Conservation (phyloP, 495 filamentous ascomycete species). For the Daldinia vernicosa region DNA sequence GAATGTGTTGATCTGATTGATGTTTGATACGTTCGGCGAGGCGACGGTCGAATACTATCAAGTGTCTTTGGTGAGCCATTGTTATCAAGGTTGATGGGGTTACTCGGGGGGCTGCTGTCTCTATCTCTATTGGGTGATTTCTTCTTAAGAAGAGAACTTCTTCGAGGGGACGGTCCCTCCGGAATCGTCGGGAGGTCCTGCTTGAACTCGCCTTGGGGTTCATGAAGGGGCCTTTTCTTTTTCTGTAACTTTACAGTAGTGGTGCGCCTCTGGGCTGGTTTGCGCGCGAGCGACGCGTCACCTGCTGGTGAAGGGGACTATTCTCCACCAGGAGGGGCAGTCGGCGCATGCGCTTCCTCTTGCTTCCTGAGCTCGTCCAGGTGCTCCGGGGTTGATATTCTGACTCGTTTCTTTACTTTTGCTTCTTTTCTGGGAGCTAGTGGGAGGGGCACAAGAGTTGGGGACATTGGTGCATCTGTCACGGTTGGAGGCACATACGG, state of each 20-base stretch:
- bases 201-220: constrained; percentile 19
- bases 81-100: constrained; percentile 12
- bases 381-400: constrained; percentile 46
- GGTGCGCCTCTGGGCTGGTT: constrained; percentile 33
- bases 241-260: constrained; percentile 58
- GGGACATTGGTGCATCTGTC: constrained; percentile 22
- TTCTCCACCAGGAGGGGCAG: constrained; percentile 13
- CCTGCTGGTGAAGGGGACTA: constrained; percentile 29
- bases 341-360: constrained; percentile 42
- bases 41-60: constrained; percentile 49
- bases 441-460: constrained; percentile 43
- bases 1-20: constrained; percentile 57
- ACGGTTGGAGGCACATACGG: constrained; percentile 55
- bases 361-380: constrained; percentile 45
- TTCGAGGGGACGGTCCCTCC: constrained; percentile 57
- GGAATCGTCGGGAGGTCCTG: constrained; percentile 53
- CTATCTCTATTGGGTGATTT: constrained; percentile 10
- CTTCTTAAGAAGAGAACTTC: constrained; percentile 42
- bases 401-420: constrained; percentile 33
- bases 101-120: constrained; percentile 15
- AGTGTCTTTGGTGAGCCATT: constrained; percentile 51
- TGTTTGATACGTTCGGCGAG: constrained; percentile 58
- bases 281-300: constrained; percentile 24
- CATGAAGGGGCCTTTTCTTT: constrained; percentile 38
- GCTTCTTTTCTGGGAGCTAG: constrained; percentile 35